Evolutionary conservation across 2,329 filamentous ascomycete species (phyloP), one percentile per base, ranked within the genome.

Genomic region (Penicillium sclerotigenum): DNA sequence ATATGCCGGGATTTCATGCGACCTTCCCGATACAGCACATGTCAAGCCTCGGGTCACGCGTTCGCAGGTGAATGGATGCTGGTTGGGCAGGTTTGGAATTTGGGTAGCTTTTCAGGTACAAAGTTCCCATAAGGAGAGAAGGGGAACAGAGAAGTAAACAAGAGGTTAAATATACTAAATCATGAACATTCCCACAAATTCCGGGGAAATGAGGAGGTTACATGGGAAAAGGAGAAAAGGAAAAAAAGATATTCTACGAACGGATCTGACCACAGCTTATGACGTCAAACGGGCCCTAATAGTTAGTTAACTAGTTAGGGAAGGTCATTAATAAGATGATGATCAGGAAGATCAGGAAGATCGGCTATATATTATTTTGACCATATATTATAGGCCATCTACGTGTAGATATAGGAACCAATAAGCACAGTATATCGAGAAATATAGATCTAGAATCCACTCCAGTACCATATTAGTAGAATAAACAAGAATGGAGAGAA

Each of bases 51-150:
- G 16, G 6, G 14, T 24, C 13, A 40, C 13, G 22, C 22, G 28
- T 37, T 37, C n/a, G 9, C 9, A 11, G 34, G 10, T 40, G 16
- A 41, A 41, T 38, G 43, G 29, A 26, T 33, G 33, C 13, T 28
- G 18, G 52, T 49, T 41, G 45, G 52, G 52, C 29, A 31, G 47
- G 18, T 33, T 51, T 26, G 13, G 28, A 22, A 18, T 36, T 54
- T 54, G 37, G 52, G 52, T 43, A 54, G 37, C 45, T 16, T 40
- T 48, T 48, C 18, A 54, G 52, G 45, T 54, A 54, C 22, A 8
- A 34, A 51, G 14, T 14, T 29, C 22, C 24, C 4, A 22, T 14
- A 33, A 13, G 14, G n/a, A n/a, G n/a, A 16, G 34, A 9, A 7
- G 16, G 11, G 29, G 6, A 22, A 10, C 11, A 37, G 4, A 16